Base-by-base conservation (phyloP, 139 green algal species). In the Closterium sp. region DNA sequence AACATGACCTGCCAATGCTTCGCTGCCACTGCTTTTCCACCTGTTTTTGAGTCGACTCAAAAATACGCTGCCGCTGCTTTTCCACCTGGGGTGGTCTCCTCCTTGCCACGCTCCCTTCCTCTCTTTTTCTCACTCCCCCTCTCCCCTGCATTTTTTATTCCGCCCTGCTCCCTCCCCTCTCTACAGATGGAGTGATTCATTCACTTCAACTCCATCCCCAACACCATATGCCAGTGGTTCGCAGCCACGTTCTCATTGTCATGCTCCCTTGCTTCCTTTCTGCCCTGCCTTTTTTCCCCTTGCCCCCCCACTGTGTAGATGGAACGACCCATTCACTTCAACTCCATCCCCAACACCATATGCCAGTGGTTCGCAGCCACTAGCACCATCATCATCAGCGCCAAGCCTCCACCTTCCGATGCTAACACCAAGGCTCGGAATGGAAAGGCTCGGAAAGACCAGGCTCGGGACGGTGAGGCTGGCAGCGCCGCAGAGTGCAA, bases 71-170 rank as follows among this genome's bases (percentile, higher is more conserved):
- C 62, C 2, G 27, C 2, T 27, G 62, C 0, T 1, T 27, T 13
- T 50, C 38, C 38, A 50, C 4, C 38, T 50, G 11, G 38, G 38
- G 38, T 50, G 38, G 2, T 45, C 62, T 89, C 89, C 91, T 2
- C 27, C 89, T 91, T 84, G 21, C 62, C 89, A 3, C 85, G 22
- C 89, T 89, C 89, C 9, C 79, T 89, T 32, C 79, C 2, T 28
- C 89, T 10, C 91, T 92, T 9, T 7, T 34, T 4, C 10, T 9
- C 73, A 91, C n/a, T 89, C 84, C 19, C 89, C 70, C 91, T 10
- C 4, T 9, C 5, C 21, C 4, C 89, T 92, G 4, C 31, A 7
- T 50, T 50, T 9, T 50, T 9, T 9, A 0, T 27, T 32, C 86
- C 92, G 0, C 19, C 19, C 62, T 79, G 13, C 19, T 5, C 45